Evolutionary conservation across 2,329 filamentous ascomycete genomes (phyloP).

Genomic region (Cladobotryum protrusum): DNA sequence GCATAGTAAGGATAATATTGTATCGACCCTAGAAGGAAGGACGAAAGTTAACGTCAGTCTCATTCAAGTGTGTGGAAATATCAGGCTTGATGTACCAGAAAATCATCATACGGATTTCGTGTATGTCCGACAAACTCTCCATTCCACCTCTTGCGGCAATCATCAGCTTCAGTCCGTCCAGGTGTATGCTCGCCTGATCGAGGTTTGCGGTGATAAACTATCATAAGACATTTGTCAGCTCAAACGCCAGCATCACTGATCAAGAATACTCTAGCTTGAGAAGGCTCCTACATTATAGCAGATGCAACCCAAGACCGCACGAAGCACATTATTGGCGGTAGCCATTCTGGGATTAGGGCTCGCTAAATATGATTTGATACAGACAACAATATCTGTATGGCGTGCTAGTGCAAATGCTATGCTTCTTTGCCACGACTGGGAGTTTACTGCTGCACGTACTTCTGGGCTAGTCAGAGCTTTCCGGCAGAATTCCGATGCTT

Average conservation of each 20-base stretch:
- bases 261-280: background rate
- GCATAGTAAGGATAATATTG: conserved; percentile 1
- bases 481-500: conserved; percentile 1
- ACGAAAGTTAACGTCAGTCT: too few relatives aligned
- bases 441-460: conserved; percentile 3
- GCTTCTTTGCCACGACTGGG: conserved; percentile 1
- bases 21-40: conserved; percentile 1
- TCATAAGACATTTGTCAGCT: background rate
- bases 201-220: conserved; percentile 3
- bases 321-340: background rate
- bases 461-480: conserved; percentile 3
- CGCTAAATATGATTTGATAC: background rate
- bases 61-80: too few relatives aligned
- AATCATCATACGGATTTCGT: background rate
- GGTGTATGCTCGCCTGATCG: conserved; percentile 4
- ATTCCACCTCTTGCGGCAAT: conserved; percentile 6
- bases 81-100: background rate
- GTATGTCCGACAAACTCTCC: background rate
- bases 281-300: conserved; percentile 4
- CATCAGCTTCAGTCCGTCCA: conserved; percentile 4
- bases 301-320: conserved; percentile 5
- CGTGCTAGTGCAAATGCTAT: conserved; percentile 4
- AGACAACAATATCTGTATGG: background rate
- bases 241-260: too few relatives aligned
- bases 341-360: background rate